A percentile compares a stretch with the other conserved stretches of the same genome.
These are phyloP conservation scores for Phaeodactylum tricornutum DNA, from an alignment of 108 stramenopile species.

Conservation along the genomic window DNA sequence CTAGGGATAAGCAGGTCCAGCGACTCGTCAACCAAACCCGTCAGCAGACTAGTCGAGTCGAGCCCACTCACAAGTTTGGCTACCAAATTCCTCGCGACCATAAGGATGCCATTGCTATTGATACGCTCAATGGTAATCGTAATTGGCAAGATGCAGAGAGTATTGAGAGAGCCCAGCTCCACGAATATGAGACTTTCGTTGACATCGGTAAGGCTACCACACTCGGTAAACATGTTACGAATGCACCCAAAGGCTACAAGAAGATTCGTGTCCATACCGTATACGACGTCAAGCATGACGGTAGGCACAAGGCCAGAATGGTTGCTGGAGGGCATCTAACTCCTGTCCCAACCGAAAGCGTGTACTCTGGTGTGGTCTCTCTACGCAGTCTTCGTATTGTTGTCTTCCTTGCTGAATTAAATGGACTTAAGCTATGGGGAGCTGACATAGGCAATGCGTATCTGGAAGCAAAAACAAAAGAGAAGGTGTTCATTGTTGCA, in stretches of 20 bases:
- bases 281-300: conserved; percentile 24
- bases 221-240: background rate
- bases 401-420: conserved; percentile 10
- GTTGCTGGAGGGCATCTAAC: conserved; percentile 16
- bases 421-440: conserved; percentile 4
- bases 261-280: conserved; percentile 19
- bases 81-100: conserved; percentile 8
- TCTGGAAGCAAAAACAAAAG: conserved; percentile 11
- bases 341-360: conserved; percentile 2
- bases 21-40: background rate
- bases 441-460: conserved; percentile 14
- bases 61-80: conserved; percentile 4
- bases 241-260: conserved; percentile 16
- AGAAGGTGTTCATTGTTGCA: conserved; percentile 21
- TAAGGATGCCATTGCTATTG: background rate
- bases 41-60: background rate
- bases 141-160: conserved; percentile 14
- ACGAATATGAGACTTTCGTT: conserved; percentile 16
- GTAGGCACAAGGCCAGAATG: conserved; percentile 12
- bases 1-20: background rate
- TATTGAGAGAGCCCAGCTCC: conserved; percentile 9
- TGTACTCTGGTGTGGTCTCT: conserved; percentile 30
- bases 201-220: conserved; percentile 4
- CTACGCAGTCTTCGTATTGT: background rate
- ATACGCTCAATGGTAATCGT: conserved; percentile 3